Percentiles rank a stretch among this genome's conserved stretches.
Conservation (phyloP, 73 alveolate genomes). For the Paramecium primaurelia region DNA sequence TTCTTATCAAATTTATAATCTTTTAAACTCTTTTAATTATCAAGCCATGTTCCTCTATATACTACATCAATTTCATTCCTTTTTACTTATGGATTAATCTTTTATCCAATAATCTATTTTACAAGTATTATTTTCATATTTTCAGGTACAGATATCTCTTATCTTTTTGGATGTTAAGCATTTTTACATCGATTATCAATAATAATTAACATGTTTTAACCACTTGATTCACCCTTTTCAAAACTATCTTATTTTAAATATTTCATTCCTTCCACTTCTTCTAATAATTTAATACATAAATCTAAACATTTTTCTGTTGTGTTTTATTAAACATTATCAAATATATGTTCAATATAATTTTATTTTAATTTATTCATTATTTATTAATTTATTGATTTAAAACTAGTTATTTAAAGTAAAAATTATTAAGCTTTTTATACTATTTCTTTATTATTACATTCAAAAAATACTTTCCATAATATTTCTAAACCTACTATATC, state of each 20-base stretch:
- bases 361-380: neutral
- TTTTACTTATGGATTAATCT: neutral
- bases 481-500: constrained; percentile 27
- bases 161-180: constrained; percentile 8
- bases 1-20: constrained; percentile 12
- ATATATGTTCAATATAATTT: neutral
- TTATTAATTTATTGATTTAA: neutral
- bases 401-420: neutral
- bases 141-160: neutral
- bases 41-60: constrained; percentile 14
- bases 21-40: neutral
- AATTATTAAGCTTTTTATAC: neutral
- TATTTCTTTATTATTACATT: constrained; percentile 4
- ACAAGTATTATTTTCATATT: neutral
- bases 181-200: constrained; percentile 29
- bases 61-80: constrained; percentile 22
- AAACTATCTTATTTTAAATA: neutral
- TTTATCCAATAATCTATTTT: neutral
- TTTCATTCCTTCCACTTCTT: constrained; percentile 37
- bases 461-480: constrained; percentile 1
- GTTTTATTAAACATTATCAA: neutral
- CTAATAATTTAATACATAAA: neutral
- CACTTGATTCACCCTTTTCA: neutral
- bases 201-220: neutral
- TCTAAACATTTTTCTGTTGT: neutral